Evolutionary conservation across 768 basidiomycete species (phyloP), one percentile per base, ranked within the genome.

Genomic region (Lactarius indigo): DNA sequence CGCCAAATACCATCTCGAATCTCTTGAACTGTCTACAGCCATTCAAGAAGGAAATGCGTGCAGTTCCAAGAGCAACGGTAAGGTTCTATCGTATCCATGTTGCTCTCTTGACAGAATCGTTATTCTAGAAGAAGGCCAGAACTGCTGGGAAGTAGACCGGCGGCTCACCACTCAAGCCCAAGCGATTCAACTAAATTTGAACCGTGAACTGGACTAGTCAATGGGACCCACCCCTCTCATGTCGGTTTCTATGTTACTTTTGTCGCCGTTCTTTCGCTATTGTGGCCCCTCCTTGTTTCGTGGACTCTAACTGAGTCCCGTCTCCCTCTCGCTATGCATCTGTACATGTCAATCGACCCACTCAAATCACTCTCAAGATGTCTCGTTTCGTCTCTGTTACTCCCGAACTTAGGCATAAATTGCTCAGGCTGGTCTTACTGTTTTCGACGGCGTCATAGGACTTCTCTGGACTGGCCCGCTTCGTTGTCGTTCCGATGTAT

Each of bases 1-100:
- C 20, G 9, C 71, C 8, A 81, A 84, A 20, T 20, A n/a, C 23
- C 23, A 13, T 50, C n/a, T 47, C n/a, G 13, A 6, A 5, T 50
- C 12, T 50, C 20, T 13, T 50, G 6, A 50, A 50, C 47, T 23
- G 23, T 23, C 47, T 50, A 13, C 47, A 50, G 47, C n/a, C 47
- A 13, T 23, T 47, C n/a, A 50, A 50, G 47, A 50, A 12, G 23
- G 47, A 50, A 50, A 50, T 50, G 23, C 47, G 47, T 12, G 12
- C 23, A 2, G 10, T 50, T 12, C 23, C 23, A 50, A 12, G 18
- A 50, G 23, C 47, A 50, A 23, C 47, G 12, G 47, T 50, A 23
- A 13, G 23, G 12, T 50, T 50, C 47, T 10, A 50, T 23, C 12
- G 5, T 50, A 23, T 13, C 13, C 23, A n/a, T 23, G 47, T 23